Percentiles rank a stretch among this genome's conserved stretches.
These are phyloP conservation scores for Coix lacrymajobi DNA, from an alignment of 176 grass and related monocot species.

Conservation along the genomic window DNA sequence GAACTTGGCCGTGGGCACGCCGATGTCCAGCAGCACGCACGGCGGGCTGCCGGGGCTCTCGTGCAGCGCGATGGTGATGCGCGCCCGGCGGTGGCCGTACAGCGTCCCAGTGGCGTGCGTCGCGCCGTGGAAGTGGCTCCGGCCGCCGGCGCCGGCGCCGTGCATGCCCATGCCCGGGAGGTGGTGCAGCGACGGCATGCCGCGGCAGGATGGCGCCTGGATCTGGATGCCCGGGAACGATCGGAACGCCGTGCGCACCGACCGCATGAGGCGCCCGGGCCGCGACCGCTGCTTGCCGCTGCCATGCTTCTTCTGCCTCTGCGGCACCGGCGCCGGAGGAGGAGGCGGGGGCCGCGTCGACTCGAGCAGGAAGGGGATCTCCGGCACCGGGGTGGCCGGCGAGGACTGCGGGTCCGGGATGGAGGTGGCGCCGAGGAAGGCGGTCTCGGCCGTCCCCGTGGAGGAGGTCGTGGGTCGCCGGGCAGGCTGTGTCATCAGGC, in stretches of 20 bases:
- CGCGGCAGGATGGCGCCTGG: slow-evolving; percentile 40
- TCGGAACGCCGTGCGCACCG: slow-evolving; percentile 59
- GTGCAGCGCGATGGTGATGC: slow-evolving; percentile 74
- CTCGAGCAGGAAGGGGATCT: background rate
- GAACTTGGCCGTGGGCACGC: slow-evolving; percentile 63
- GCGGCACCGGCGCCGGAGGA: background rate
- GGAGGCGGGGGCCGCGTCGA: background rate
- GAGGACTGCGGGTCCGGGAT: background rate
- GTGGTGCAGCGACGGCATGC: slow-evolving; percentile 28
- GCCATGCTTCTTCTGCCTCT: background rate
- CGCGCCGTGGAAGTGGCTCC: slow-evolving; percentile 54
- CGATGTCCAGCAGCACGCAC: slow-evolving; percentile 59
- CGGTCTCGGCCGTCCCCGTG: slow-evolving; percentile 1
- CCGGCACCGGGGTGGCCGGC: slow-evolving; percentile 5
- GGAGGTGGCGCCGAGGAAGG: slow-evolving; percentile 20
- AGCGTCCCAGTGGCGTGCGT: slow-evolving; percentile 68
- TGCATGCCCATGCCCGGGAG: slow-evolving; percentile 23
- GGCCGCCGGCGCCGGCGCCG: background rate
- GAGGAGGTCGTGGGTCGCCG: slow-evolving; percentile 5
- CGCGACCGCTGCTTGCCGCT: slow-evolving; percentile 38
- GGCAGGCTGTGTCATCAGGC: slow-evolving; percentile 62
- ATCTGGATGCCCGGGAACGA: slow-evolving; percentile 65
- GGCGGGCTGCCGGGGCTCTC: slow-evolving; percentile 56
- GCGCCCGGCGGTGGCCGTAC: slow-evolving; percentile 58
- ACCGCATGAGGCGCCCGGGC: slow-evolving; percentile 39